Conservation (phyloP, 192 early-diverging fungal genomes). For the Entomortierella parvispora region DNA sequence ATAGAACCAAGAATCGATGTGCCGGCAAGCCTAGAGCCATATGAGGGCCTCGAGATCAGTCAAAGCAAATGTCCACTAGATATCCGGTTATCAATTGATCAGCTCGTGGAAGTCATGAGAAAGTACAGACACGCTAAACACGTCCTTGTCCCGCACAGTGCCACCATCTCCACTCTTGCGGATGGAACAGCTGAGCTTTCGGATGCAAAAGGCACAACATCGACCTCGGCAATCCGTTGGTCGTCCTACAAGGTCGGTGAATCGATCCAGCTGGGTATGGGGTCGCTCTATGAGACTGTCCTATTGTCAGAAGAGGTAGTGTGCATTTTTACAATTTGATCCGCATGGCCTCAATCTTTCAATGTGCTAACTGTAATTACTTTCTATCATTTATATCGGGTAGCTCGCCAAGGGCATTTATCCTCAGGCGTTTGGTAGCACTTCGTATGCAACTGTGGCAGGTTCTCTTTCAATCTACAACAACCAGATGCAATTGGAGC, state of each 20-base stretch:
- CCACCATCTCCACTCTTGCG: conserved; percentile 1
- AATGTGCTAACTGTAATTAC: not conserved
- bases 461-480: conserved; percentile 50
- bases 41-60: conserved; percentile 49
- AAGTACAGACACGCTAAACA: conserved; percentile 39
- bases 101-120: conserved; percentile 43
- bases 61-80: conserved; percentile 40
- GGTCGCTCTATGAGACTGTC: conserved; percentile 43
- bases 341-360: not conserved
- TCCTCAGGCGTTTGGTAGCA: conserved; percentile 42
- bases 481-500: conserved; percentile 48
- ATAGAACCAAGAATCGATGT: conserved; percentile 53
- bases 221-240: conserved; percentile 29
- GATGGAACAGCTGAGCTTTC: conserved; percentile 23
- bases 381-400: not conserved
- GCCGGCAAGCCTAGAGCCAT: conserved; percentile 36
- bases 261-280: conserved; percentile 40
- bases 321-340: not conserved
- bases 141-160: conserved; percentile 36
- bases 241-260: conserved; percentile 33
- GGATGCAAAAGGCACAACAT: conserved; percentile 26
- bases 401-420: conserved; percentile 46
- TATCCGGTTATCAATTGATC: conserved; percentile 45
- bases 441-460: conserved; percentile 34
- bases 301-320: conserved; percentile 44